Percentiles rank a stretch among this genome's conserved stretches.
Conservation (phyloP, 129 eudicot species). For the Solidago caesia region DNA sequence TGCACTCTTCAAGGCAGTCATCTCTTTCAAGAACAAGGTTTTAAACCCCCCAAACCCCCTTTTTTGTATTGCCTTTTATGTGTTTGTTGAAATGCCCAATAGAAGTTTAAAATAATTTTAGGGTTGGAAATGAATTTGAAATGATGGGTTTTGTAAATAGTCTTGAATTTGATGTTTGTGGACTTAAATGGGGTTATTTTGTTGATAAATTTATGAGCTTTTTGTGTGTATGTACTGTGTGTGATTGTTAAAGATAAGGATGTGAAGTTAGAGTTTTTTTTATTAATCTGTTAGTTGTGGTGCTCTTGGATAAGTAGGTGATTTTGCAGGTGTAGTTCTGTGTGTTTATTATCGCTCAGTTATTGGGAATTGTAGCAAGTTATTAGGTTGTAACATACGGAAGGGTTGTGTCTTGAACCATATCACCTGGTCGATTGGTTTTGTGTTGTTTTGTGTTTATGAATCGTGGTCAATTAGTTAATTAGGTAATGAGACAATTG, state of each 20-base stretch:
- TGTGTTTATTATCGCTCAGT: neutral
- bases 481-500: neutral
- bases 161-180: constrained; percentile 17
- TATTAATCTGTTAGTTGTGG: neutral
- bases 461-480: neutral
- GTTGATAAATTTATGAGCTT: constrained; percentile 1
- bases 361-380: neutral
- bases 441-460: constrained; percentile 2
- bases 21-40: constrained; percentile 74
- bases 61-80: neutral
- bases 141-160: neutral
- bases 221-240: constrained; percentile 1
- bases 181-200: neutral
- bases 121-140: constrained; percentile 13
- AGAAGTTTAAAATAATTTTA: neutral
- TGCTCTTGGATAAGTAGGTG: neutral
- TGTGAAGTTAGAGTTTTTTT: neutral
- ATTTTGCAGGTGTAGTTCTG: neutral
- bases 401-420: neutral
- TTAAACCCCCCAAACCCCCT: neutral
- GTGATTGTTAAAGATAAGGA: neutral
- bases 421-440: neutral
- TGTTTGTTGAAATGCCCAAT: constrained; percentile 20
- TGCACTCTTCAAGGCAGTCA: constrained; percentile 79
- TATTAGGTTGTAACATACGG: neutral